Percentiles rank a stretch among this genome's conserved stretches.
These are phyloP conservation scores for Cardamine occulta DNA, from an alignment of 345 rosid genomes.

Conservation along the genomic window DNA sequence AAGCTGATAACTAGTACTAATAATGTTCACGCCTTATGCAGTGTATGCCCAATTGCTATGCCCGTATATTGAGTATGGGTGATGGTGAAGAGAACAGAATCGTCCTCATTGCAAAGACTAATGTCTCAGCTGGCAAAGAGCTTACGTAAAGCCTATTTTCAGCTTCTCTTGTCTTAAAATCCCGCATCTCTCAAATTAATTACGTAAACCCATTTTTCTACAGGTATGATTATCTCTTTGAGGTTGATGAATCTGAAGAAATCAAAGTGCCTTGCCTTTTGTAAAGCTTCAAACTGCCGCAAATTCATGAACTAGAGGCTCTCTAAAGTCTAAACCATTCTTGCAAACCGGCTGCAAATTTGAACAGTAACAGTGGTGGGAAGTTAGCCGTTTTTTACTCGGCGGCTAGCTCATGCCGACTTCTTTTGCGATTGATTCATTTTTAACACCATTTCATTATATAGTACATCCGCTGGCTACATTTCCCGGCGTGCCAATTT, in stretches of 20 bases:
- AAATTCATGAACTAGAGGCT: slow-evolving; percentile 64
- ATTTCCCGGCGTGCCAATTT: slow-evolving; percentile 30
- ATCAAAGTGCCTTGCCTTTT: slow-evolving; percentile 84
- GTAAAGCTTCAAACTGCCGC: slow-evolving; percentile 76
- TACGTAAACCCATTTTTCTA: slow-evolving; percentile 2
- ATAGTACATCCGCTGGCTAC: slow-evolving; percentile 18
- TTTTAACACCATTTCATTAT: slow-evolving; percentile 6
- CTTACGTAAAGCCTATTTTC: slow-evolving; percentile 59
- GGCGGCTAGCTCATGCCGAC: slow-evolving; percentile 25
- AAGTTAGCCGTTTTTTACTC: slow-evolving; percentile 9
- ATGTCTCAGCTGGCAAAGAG: slow-evolving; percentile 78
- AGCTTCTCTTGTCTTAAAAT: slow-evolving; percentile 18
- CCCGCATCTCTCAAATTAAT: not conserved
- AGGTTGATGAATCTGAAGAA: slow-evolving; percentile 77
- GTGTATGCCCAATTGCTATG: slow-evolving; percentile 97
- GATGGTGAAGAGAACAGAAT: slow-evolving; percentile 70
- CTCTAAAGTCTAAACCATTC: slow-evolving; percentile 13
- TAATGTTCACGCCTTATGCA: slow-evolving; percentile 44
- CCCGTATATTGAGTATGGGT: slow-evolving; percentile 83
- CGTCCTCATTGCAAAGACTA: slow-evolving; percentile 82
- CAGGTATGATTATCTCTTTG: slow-evolving; percentile 94
- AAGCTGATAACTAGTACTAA: slow-evolving; percentile 10
- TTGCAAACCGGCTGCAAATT: slow-evolving; percentile 7
- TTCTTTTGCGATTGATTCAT: slow-evolving; percentile 28
- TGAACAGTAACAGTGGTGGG: slow-evolving; percentile 9